phyloP scores from a whole-genome alignment of 2,329 filamentous ascomycete genomes.

The Alternaria infectoria region DNA sequence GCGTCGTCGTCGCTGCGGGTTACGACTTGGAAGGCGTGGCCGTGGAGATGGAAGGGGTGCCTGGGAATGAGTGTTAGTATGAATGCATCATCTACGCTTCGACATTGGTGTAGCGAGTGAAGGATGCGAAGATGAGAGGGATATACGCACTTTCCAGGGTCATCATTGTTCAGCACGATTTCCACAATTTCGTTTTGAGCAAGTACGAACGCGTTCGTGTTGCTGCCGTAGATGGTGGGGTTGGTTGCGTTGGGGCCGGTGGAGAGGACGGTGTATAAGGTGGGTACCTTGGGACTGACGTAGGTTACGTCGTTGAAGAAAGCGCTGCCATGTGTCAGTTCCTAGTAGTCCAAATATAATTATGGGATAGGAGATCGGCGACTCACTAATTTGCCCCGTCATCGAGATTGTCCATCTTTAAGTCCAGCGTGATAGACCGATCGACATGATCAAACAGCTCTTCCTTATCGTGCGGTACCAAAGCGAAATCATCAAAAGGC shows the following conservation, averaged over 20 bases:
- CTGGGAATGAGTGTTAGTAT: background rate
- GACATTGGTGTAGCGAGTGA: conserved; percentile 3
- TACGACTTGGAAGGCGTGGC: conserved; percentile 48
- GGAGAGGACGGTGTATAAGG: conserved; percentile 76
- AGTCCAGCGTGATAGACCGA: conserved; percentile 65
- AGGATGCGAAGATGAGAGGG: conserved; percentile 64
- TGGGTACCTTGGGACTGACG: conserved; percentile 74
- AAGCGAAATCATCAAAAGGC: conserved; percentile 74
- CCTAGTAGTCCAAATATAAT: rapidly evolving
- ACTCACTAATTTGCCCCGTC: conserved; percentile 71
- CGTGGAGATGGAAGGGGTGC: conserved; percentile 75
- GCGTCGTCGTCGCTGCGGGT: conserved; percentile 42
- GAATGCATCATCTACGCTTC: background rate
- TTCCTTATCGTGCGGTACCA: conserved; percentile 72
- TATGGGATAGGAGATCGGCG: no score
- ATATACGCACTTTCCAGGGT: conserved; percentile 60
- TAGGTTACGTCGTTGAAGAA: conserved; percentile 79
- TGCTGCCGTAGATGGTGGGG: conserved; percentile 56
- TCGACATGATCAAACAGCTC: conserved; percentile 67
- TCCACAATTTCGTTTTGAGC: conserved; percentile 72
- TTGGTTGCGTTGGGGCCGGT: conserved; percentile 58
- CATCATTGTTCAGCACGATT: conserved; percentile 78
- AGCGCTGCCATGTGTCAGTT: conserved; percentile 37
- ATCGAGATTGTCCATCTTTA: conserved; percentile 69
- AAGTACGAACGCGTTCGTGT: conserved; percentile 67